These are phyloP conservation scores for Tricholoma sp. DNA, from an alignment of 768 basidiomycete genomes.

Conservation along the genomic window DNA sequence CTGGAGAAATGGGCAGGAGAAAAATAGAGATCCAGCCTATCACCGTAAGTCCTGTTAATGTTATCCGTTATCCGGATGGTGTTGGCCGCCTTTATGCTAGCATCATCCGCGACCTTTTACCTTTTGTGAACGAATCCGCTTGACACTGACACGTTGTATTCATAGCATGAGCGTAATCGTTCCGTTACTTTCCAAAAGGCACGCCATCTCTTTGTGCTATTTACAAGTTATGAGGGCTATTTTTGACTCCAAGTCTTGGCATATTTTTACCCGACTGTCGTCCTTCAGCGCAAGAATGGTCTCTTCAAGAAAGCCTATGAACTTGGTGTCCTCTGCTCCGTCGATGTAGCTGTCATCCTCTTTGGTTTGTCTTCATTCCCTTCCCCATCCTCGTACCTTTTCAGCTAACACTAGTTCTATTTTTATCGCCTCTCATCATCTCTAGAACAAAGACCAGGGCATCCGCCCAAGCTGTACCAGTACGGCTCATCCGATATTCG, in stretches of 20 bases:
- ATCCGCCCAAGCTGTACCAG: constrained; percentile 77
- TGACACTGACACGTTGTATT: constrained; percentile 23
- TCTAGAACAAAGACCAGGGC: constrained; percentile 70
- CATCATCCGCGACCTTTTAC: constrained; percentile 10
- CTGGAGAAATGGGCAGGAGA: constrained; percentile 51
- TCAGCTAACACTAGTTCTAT: constrained; percentile 27
- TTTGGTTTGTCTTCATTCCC: constrained; percentile 40
- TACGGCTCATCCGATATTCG: constrained; percentile 72
- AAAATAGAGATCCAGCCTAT: constrained; percentile 83
- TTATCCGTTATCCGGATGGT: constrained; percentile 2
- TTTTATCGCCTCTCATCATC: constrained; percentile 21
- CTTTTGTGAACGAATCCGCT: background rate
- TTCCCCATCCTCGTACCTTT: background rate
- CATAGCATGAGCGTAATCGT: constrained; percentile 87
- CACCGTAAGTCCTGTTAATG: constrained; percentile 41
- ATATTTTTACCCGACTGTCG: constrained; percentile 26
- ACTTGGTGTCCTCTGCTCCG: constrained; percentile 83
- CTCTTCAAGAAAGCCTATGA: constrained; percentile 92
- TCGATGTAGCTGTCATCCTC: constrained; percentile 86
- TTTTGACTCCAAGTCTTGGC: constrained; percentile 48
- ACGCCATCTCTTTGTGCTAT: constrained; percentile 22
- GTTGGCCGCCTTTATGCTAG: constrained; percentile 2
- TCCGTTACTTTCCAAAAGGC: constrained; percentile 90
- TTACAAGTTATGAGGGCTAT: constrained; percentile 43
- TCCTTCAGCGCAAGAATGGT: constrained; percentile 71